These are phyloP conservation scores for Coniella vitis DNA, from an alignment of 2,329 filamentous ascomycete species.

Conservation along the genomic window DNA sequence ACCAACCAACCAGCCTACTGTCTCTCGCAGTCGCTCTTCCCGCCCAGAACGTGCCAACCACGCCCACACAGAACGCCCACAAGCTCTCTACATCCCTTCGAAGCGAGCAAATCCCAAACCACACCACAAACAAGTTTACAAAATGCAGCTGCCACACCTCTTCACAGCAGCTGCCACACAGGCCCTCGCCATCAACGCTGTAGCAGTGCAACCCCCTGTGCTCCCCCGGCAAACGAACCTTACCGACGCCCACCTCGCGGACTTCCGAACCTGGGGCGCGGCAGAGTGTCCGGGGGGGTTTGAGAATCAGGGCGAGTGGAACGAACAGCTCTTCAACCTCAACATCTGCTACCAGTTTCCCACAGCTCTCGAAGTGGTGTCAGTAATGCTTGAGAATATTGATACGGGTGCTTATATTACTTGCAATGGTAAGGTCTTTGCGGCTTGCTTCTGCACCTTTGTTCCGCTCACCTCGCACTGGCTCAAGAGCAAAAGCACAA, in stretches of 20 bases:
- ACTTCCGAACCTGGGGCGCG: slow-evolving; percentile 3
- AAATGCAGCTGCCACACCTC: slow-evolving; percentile 2
- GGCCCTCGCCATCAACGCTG: not conserved
- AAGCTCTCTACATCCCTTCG: no score
- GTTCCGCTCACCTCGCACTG: no score
- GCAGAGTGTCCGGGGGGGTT: not conserved
- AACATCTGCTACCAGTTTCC: slow-evolving; percentile 5
- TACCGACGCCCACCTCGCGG: not conserved
- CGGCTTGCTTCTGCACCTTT: no score
- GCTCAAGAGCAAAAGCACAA: no score
- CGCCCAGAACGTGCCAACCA: no score
- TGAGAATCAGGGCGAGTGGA: slow-evolving; percentile 1
- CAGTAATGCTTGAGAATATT: not conserved
- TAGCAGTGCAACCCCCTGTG: not conserved
- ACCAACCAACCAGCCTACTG: no score
- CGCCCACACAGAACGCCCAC: no score
- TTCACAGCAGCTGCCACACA: not conserved
- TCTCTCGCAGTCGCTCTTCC: no score
- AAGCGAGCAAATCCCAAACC: not conserved
- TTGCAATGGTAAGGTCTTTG: not conserved
- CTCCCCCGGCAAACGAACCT: not conserved
- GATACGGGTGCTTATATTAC: not conserved
- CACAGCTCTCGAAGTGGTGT: not conserved
- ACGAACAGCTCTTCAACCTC: not conserved
- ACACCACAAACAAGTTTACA: not conserved